phyloP scores from a whole-genome alignment of 2,329 filamentous ascomycete species.

The Zymoseptoria tritici region DNA sequence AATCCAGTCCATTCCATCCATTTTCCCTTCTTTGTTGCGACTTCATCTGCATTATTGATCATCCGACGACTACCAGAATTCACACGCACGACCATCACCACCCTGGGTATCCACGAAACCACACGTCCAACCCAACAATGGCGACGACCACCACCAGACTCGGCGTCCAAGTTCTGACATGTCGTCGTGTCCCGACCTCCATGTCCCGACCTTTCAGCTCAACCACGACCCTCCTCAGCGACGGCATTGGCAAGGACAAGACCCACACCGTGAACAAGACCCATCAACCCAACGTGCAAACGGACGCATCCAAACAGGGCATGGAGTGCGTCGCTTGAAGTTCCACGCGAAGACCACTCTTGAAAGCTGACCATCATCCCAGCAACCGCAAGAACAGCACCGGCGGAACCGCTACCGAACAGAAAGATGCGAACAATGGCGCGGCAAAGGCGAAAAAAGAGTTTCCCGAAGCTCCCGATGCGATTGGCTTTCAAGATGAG shows the following conservation, averaged over 20 bases:
- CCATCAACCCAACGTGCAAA: slow-evolving; percentile 21
- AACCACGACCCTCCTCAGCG: slow-evolving; percentile 15
- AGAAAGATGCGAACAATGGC: slow-evolving; percentile 32
- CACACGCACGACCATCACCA: slow-evolving; percentile 22
- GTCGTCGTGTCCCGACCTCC: background rate
- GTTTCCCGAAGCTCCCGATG: slow-evolving; percentile 41
- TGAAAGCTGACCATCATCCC: background rate
- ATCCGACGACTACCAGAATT: slow-evolving; percentile 22
- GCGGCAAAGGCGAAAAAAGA: slow-evolving; percentile 39
- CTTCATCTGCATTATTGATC: slow-evolving; percentile 30
- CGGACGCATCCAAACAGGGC: slow-evolving; percentile 9
- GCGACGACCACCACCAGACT: background rate
- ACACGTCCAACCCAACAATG: background rate
- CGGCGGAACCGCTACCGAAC: slow-evolving; percentile 36
- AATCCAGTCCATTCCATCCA: too few species aligned
- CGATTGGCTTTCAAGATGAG: slow-evolving; percentile 47
- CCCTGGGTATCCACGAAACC: background rate
- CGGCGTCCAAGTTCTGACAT: background rate
- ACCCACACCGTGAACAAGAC: slow-evolving; percentile 22
- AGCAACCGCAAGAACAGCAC: slow-evolving; percentile 27
- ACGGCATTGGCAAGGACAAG: slow-evolving; percentile 12
- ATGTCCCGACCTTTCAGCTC: slow-evolving; percentile 4
- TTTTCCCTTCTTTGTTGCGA: background rate
- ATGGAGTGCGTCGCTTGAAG: slow-evolving; percentile 14
- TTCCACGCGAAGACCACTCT: background rate